Evolutionary conservation across 1,139 yeast species (phyloP), one percentile per base, ranked within the genome.

Genomic region (Debaryomyces psychrophilus): DNA sequence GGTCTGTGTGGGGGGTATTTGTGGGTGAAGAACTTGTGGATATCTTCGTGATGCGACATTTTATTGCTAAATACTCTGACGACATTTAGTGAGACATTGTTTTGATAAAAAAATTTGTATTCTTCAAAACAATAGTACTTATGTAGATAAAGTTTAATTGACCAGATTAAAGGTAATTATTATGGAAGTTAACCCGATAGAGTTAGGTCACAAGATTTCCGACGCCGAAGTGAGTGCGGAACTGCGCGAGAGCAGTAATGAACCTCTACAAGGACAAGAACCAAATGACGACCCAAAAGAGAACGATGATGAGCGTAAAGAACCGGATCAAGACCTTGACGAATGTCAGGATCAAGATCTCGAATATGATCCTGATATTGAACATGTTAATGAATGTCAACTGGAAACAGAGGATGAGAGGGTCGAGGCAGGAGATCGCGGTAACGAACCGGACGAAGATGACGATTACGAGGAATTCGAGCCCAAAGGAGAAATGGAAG

Each of bases 141-240:
- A 26, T 26, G 9, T 26, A 26, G 12, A 26, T 9, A 9, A n/a
- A 26, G 9, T 29, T 9, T 29, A 29, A 29, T 29, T 15, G 15
- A 26, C 26, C 40, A 18, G 14, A 14, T 8, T 11, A n/a, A 14
- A 25, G 20, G 11, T 14, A 37, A 11, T 12, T 28, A 28, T 31
- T 25, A 46, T 46, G 49, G 46, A 43, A 31, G 49, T 46, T 8
- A 41, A 36, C 17, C 49, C 49, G 26, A 31, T 46, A 23, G 38
- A 33, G 2, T 25, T 45, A 25, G 33, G 43, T 8, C 22, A 31
- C 9, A 38, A 23, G 31, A 22, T 28, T n/a, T 38, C 22, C 5
- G 43, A 31, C 5, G 11, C 17, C 15, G 40, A 37, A 11, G 4
- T 14, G 20, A 9, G 27, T n/a, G 14, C 9, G 18, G 17, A 28